Evolutionary conservation across 1,284 basidiomycete genomes (phyloP), one percentile per base, ranked within the genome.

Genomic region (Puccinia hordei): DNA sequence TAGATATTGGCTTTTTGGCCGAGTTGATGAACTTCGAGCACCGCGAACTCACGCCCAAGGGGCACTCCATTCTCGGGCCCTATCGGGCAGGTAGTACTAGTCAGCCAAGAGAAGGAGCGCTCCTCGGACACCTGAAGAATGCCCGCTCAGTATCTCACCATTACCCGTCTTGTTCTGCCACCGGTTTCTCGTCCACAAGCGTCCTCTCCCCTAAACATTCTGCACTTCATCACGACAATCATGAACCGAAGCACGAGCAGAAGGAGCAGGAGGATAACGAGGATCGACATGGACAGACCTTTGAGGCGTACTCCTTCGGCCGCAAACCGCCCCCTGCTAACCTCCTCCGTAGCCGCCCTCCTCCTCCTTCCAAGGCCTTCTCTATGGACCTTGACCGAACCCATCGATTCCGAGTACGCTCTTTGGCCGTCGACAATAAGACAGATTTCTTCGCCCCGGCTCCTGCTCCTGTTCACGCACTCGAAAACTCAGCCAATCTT

Each of bases 11-110:
- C 8, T 98, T 98, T 86, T 93, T 98, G 46, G 94, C 93, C 17
- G 95, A 98, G 86, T 89, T 98, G 61, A 98, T 98, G 94, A 92
- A 90, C 71, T 98, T 94, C 84, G 95, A 98, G 86, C 93, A 96
- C 85, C 89, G 66, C 2, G 80, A 76, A 63, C 69, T 79, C 15
- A 66, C 55, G 24, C 12, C 15, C 12, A 59, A 72, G 38, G 30
- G 55, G n/a, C 51, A 33, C 27, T 53, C 61, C 3, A 38, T 65
- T 6, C 41, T 49, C 17, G 55, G 73, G n/a, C 33, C 30, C 57
- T 3, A 59, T 9, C 24, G 66, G 27, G 24, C 5, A 0, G 12
- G 12, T 12, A 41, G 38, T 41, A 41, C 12, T n/a, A 68, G 46
- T 49, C n/a, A 41, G 3, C 6, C 27, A 6, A 19, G 51, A 49